Base-by-base conservation (phyloP, 2,329 filamentous ascomycete species). In the Alternaria ventricosa region DNA sequence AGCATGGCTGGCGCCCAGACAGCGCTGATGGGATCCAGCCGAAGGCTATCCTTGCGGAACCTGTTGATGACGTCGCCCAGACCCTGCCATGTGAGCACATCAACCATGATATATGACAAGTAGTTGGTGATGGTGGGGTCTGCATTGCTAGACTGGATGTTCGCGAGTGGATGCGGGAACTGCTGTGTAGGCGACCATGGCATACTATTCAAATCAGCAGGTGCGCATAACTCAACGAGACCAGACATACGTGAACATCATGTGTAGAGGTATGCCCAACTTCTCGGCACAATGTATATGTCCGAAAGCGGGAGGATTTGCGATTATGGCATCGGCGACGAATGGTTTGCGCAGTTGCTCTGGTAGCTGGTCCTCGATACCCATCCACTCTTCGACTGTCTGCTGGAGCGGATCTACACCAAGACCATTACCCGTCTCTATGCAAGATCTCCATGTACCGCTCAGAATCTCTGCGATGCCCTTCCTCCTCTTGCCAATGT, bases 61-160 rank as follows among this genome's bases (percentile, higher is more conserved):
- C 89, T 87, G 75, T 98, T 97, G 75, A 97, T 95, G 6, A 97
- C 84, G 78, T 97, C 94, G 41, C 94, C 94, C 5, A 97, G 82
- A 0, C 93, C 94, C 80, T 97, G 93, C 93, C 93, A 97, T 11
- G 94, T 94, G 85, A 97, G 89, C 87, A 96, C 92, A 70, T 97
- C 94, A 3, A 97, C 91, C 20, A 97, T 83, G 0, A 90, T 89
- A 72, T 97, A 97, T 0, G 91, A 92, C 60, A 96, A 85, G 74
- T 92, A 95, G 71, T 96, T 97, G 1, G 92, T 91, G 62, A 93
- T 86, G n/a, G 87, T 87, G 6, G 88, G 85, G 71, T 96, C 92
- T 1, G 91, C 90, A 70, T 93, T 93, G 0, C 90, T 88, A 2
- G 88, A 89, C 66, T 92, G 87, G 60, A 97, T 90, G 67, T 96